Conservation (phyloP, 2,329 filamentous ascomycete species). For the Lecanosticta acicola region DNA sequence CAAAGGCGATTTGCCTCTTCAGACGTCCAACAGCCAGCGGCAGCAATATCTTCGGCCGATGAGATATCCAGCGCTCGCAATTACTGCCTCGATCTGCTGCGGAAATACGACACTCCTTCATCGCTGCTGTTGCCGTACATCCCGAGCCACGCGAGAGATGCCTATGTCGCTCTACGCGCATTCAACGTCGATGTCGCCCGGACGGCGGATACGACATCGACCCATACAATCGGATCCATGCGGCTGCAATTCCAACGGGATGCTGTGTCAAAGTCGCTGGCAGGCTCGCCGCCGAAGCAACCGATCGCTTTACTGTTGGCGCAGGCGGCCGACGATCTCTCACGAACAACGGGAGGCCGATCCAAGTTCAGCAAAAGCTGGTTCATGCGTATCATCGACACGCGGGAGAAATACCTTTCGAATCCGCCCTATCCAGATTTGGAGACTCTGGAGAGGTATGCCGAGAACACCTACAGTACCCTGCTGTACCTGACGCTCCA, state of each 20-base stretch:
- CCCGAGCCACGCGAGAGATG: conserved; percentile 65
- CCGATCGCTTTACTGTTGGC: conserved; percentile 82
- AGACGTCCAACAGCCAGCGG: conserved; percentile 21
- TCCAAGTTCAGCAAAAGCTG: conserved; percentile 50
- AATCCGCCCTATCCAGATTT: conserved; percentile 75
- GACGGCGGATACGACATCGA: conserved; percentile 84
- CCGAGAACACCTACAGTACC: conserved; percentile 91
- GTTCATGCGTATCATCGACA: conserved; percentile 67
- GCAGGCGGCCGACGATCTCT: conserved; percentile 59
- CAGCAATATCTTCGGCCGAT: conserved; percentile 22
- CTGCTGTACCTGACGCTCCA: conserved; percentile 84
- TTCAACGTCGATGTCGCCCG: conserved; percentile 89
- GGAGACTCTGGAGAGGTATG: conserved; percentile 73
- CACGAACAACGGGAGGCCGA: conserved; percentile 42
- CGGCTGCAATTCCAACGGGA: conserved; percentile 96
- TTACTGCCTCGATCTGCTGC: conserved; percentile 56
- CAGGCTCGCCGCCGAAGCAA: conserved; percentile 75
- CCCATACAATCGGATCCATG: conserved; percentile 77
- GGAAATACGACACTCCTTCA: conserved; percentile 83
- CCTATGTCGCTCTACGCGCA: conserved; percentile 83
- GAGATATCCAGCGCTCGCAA: conserved; percentile 51
- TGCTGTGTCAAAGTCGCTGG: conserved; percentile 69
- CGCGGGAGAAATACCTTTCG: conserved; percentile 74
- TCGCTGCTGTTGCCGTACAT: conserved; percentile 82
- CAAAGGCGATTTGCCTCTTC: conserved; percentile 10